A percentile compares a stretch with the other conserved stretches of the same genome.
Conservation (phyloP, 2,329 filamentous ascomycete genomes). For the Xylaria sp. region DNA sequence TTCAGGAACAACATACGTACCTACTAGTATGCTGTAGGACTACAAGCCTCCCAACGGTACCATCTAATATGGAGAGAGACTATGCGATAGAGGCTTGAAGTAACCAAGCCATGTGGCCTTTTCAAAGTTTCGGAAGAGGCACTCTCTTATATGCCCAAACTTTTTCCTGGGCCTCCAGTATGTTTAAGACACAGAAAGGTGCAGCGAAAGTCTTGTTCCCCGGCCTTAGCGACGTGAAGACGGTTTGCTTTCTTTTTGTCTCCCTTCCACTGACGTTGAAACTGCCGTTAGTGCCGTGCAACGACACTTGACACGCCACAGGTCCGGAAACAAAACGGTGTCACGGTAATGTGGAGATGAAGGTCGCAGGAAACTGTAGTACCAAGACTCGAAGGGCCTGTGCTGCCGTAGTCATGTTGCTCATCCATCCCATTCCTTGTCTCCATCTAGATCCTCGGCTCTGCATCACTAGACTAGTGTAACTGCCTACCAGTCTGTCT, state of each 20-base stretch:
- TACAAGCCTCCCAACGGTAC: slow-evolving; percentile 29
- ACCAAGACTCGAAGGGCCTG: slow-evolving; percentile 35
- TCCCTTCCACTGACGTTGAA: slow-evolving; percentile 31
- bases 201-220: slow-evolving; percentile 5
- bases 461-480: slow-evolving; percentile 39
- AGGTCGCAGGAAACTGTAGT: slow-evolving; percentile 28
- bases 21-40: slow-evolving; percentile 21
- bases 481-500: slow-evolving; percentile 23
- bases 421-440: slow-evolving; percentile 25
- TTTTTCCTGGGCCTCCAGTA: background rate
- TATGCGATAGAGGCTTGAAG: slow-evolving; percentile 36
- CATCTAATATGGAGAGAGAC: slow-evolving; percentile 12
- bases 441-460: slow-evolving; percentile 40
- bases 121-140: slow-evolving; percentile 41
- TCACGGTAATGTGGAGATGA: slow-evolving; percentile 40
- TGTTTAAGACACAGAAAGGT: slow-evolving; percentile 9
- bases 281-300: slow-evolving; percentile 38
- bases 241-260: slow-evolving; percentile 18
- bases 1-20: slow-evolving; percentile 30
- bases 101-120: slow-evolving; percentile 49
- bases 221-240: slow-evolving; percentile 35
- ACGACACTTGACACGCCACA: slow-evolving; percentile 35
- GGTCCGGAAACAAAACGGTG: slow-evolving; percentile 39
- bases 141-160: slow-evolving; percentile 28
- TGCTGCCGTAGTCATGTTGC: slow-evolving; percentile 27